A percentile compares a stretch with the other conserved stretches of the same genome.
Evolutionary conservation across 306 rosid genomes (phyloP).

Genomic region (Vigna angularis): DNA sequence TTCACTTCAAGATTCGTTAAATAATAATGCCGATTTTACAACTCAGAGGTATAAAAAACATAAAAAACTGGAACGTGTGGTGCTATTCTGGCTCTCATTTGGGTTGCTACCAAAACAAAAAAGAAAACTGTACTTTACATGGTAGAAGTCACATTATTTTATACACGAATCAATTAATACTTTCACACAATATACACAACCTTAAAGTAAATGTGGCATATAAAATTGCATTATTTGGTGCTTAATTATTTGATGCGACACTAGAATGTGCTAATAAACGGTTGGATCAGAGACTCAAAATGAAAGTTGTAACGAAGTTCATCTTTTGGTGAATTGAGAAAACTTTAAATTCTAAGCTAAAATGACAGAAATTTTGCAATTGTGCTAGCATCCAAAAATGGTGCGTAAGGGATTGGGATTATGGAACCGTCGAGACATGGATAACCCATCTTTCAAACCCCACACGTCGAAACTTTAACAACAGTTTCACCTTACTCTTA

Average conservation of each 20-base stretch:
- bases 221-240: neutral
- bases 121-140: constrained; percentile 12
- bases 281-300: neutral
- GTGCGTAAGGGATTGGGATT: constrained; percentile 30
- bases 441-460: constrained; percentile 60
- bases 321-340: constrained; percentile 43
- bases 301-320: constrained; percentile 10
- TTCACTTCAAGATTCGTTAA: constrained; percentile 49
- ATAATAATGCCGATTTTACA: constrained; percentile 40
- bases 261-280: neutral
- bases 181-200: neutral
- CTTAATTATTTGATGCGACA: constrained; percentile 18
- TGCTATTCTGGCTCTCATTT: constrained; percentile 10
- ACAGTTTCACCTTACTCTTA: constrained; percentile 32
- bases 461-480: constrained; percentile 37
- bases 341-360: constrained; percentile 54
- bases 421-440: constrained; percentile 54
- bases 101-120: constrained; percentile 13
- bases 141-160: constrained; percentile 22
- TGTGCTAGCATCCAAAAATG: constrained; percentile 34
- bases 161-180: constrained; percentile 25
- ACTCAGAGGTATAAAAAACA: constrained; percentile 33
- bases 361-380: constrained; percentile 49
- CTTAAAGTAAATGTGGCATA: neutral
- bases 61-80: constrained; percentile 44